A percentile compares a stretch with the other conserved stretches of the same genome.
phyloP scores from a whole-genome alignment of 768 basidiomycete genomes.

The Lactarius deliciosus region DNA sequence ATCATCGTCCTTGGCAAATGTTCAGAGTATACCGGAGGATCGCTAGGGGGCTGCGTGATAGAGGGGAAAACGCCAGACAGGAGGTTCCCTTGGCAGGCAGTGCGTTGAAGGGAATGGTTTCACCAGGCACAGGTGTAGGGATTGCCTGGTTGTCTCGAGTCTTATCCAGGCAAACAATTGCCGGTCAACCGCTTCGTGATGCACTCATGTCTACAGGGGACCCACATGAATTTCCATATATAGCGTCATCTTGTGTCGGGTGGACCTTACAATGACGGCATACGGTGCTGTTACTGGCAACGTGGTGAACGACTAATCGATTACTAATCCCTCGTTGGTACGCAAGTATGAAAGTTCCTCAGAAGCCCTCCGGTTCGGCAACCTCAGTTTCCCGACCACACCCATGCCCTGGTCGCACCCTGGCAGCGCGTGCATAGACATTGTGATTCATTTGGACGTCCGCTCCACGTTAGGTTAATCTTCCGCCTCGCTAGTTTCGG shows the following conservation, averaged over 20 bases:
- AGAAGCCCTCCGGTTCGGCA: conserved; percentile 25
- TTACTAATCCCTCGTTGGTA: background rate
- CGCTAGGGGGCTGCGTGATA: background rate
- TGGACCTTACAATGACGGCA: conserved; percentile 8
- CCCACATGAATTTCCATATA: conserved; percentile 4
- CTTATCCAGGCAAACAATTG: background rate
- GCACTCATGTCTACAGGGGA: background rate
- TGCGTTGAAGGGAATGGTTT: background rate
- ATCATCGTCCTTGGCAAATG: background rate
- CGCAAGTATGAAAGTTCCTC: conserved; percentile 20
- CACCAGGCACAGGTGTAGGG: background rate
- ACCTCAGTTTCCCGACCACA: background rate
- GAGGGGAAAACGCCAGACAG: background rate
- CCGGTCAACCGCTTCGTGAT: background rate
- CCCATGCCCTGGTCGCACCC: background rate
- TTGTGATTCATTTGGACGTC: background rate
- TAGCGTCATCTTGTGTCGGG: background rate
- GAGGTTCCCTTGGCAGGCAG: background rate
- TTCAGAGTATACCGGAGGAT: background rate
- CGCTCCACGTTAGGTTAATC: background rate
- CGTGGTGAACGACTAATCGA: background rate
- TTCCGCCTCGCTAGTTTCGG: conserved; percentile 3
- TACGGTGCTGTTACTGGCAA: background rate
- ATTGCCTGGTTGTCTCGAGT: background rate
- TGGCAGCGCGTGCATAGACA: background rate